Conservation (phyloP, 306 rosid genomes). For the Sesbania bispinosa region DNA sequence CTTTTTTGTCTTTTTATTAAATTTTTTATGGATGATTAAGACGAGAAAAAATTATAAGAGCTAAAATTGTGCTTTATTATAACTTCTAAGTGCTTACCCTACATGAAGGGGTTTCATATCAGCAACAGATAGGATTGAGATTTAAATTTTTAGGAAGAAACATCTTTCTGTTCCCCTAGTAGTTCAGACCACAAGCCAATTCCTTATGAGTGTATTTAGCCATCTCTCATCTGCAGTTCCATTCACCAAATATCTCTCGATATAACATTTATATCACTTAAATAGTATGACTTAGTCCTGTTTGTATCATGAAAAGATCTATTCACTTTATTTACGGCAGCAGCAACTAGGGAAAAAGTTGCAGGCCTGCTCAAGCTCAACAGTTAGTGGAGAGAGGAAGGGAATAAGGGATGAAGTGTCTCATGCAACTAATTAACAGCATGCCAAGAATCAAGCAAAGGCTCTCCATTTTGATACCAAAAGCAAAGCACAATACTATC, state of each 20-base stretch:
- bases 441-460: background rate
- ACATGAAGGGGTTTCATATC: background rate
- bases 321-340: slow-evolving; percentile 1
- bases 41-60: background rate
- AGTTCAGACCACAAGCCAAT: background rate
- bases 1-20: background rate
- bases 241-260: background rate
- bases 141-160: background rate
- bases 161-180: background rate
- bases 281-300: background rate
- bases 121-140: background rate
- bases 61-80: background rate
- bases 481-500: background rate
- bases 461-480: background rate
- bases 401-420: slow-evolving; percentile 14
- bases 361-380: background rate
- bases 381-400: background rate
- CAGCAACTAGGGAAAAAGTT: background rate
- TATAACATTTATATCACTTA: background rate
- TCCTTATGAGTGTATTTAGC: background rate
- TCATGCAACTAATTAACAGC: background rate
- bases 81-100: background rate
- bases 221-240: background rate
- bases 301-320: background rate
- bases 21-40: background rate